Conservation (phyloP, 768 basidiomycete species). For the Pisolithus sp. region DNA sequence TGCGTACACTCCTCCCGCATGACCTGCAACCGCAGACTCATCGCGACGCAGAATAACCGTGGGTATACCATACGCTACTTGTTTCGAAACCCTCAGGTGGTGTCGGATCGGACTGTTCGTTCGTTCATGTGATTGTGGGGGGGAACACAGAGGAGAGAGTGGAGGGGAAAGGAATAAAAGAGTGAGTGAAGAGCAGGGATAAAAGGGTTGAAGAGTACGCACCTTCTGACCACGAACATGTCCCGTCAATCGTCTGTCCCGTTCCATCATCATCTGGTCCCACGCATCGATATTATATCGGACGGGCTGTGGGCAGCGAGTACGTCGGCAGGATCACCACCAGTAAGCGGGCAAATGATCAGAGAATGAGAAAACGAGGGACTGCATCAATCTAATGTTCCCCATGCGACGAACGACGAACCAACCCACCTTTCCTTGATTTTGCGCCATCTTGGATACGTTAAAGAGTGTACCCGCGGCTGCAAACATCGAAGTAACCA, state of each 20-base stretch:
- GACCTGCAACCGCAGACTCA: neutral
- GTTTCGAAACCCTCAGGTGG: conserved; percentile 69
- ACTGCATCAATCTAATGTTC: too few species aligned
- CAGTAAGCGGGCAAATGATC: too few species aligned
- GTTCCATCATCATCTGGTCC: conserved; percentile 95
- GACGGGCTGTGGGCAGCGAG: conserved; percentile 47
- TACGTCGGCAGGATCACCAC: too few species aligned
- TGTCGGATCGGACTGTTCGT: conserved; percentile 51
- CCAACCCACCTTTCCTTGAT: conserved; percentile 75
- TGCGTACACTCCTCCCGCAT: neutral
- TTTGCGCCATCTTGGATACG: conserved; percentile 71
- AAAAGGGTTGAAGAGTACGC: conserved; percentile 26
- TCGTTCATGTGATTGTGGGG: neutral
- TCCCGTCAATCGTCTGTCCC: conserved; percentile 85
- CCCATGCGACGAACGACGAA: neutral
- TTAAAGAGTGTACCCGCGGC: conserved; percentile 85
- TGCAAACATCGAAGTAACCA: conserved; percentile 84
- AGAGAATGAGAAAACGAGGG: too few species aligned
- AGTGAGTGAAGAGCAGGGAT: neutral
- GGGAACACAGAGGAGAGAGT: too few species aligned
- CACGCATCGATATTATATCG: conserved; percentile 83
- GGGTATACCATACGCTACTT: conserved; percentile 69
- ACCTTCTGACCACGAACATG: conserved; percentile 82
- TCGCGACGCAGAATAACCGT: conserved; percentile 25
- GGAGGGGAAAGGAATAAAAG: neutral